These are phyloP conservation scores for Mycotypha africana DNA, from an alignment of 371 early-diverging fungal species.

Conservation along the genomic window DNA sequence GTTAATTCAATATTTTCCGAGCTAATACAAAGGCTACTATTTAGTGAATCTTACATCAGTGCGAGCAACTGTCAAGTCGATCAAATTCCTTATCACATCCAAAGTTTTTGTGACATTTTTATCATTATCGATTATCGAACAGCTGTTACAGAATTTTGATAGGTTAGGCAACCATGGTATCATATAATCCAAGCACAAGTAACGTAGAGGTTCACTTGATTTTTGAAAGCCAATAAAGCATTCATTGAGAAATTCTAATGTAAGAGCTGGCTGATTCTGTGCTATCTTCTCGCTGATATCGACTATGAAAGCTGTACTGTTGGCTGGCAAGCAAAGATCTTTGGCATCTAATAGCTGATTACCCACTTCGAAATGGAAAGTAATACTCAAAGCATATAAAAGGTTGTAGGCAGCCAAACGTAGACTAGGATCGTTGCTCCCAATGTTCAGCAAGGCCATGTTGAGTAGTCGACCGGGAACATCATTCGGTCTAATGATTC, in stretches of 20 bases:
- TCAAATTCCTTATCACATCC: slow-evolving; percentile 71
- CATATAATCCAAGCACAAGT: slow-evolving; percentile 85
- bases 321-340: slow-evolving; percentile 88
- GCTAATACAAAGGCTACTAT: too few relatives aligned
- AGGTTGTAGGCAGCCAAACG: slow-evolving; percentile 86
- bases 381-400: slow-evolving; percentile 72
- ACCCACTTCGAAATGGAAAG: slow-evolving; percentile 84
- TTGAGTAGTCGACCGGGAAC: slow-evolving; percentile 90
- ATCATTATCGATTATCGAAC: slow-evolving; percentile 34
- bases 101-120: slow-evolving; percentile 58
- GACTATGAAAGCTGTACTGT: slow-evolving; percentile 78
- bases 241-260: slow-evolving; percentile 86
- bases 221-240: slow-evolving; percentile 82
- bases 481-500: slow-evolving; percentile 82
- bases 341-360: slow-evolving; percentile 77
- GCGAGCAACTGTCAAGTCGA: slow-evolving; percentile 83
- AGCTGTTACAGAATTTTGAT: slow-evolving; percentile 54
- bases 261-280: slow-evolving; percentile 68
- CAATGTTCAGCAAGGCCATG: slow-evolving; percentile 86
- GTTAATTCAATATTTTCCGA: neutral
- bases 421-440: slow-evolving; percentile 76
- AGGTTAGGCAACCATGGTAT: slow-evolving; percentile 86
- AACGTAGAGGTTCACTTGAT: slow-evolving; percentile 68
- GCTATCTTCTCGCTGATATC: slow-evolving; percentile 81
- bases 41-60: slow-evolving; percentile 50